phyloP scores from a whole-genome alignment of 179 eudicot genomes.

The Pouteria campechiana region DNA sequence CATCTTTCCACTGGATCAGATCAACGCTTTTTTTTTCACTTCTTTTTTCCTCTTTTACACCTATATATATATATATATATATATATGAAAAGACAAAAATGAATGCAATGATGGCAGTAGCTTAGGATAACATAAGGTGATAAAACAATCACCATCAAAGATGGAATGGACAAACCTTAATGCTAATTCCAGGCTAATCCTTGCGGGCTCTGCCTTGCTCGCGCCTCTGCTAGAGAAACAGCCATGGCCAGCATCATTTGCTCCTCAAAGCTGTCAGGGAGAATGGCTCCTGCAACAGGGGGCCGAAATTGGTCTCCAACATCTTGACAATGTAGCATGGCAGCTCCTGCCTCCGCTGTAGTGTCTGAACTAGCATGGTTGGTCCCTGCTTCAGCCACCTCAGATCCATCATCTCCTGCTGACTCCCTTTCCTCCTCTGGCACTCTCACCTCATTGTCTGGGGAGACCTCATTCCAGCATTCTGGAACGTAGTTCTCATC shows the following conservation, averaged over 20 bases:
- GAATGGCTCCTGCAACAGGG: slow-evolving; percentile 22
- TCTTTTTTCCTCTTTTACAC: no score
- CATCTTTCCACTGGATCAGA: no score
- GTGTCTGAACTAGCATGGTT: slow-evolving; percentile 28
- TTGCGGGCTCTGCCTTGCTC: slow-evolving; percentile 41
- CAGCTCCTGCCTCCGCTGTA: slow-evolving; percentile 10
- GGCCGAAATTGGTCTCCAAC: slow-evolving; percentile 22
- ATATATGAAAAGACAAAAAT: no score
- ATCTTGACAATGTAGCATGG: slow-evolving; percentile 18
- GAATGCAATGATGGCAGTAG: no score
- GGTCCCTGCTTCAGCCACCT: slow-evolving; percentile 44
- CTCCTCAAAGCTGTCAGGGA: slow-evolving; percentile 92
- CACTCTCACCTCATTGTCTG: slow-evolving; percentile 13
- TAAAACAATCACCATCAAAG: no score
- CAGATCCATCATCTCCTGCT: slow-evolving; percentile 30
- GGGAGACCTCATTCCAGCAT: slow-evolving; percentile 21
- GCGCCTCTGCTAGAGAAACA: slow-evolving; percentile 84
- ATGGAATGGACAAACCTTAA: no score
- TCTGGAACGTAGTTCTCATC: no score
- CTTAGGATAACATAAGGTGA: no score
- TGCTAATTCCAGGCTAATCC: slow-evolving; percentile 82
- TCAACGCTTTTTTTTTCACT: no score
- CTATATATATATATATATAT: no score
- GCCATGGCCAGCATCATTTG: slow-evolving; percentile 99
- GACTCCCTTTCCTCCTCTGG: slow-evolving; percentile 27